Evolutionary conservation across 768 basidiomycete species (phyloP).

Genomic region (Serpula lacrymans): DNA sequence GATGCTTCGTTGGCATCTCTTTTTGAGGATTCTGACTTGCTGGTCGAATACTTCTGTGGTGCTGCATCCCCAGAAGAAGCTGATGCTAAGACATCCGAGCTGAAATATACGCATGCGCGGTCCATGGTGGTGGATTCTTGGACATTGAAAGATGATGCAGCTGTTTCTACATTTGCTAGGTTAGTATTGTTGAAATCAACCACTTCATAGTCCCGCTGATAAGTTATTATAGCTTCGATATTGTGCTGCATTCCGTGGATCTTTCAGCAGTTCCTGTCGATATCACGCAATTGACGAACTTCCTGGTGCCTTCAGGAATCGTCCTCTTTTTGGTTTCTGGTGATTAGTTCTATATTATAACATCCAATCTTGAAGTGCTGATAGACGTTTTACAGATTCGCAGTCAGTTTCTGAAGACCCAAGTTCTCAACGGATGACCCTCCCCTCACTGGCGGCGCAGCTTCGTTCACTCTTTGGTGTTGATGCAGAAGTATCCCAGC

Average conservation of each 20-base stretch:
- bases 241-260: conserved; percentile 18
- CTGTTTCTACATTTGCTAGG: too few species aligned
- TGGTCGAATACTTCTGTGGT: conserved; percentile 14
- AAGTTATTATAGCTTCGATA: conserved; percentile 13
- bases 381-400: too few species aligned
- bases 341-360: too few species aligned
- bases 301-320: conserved; percentile 19
- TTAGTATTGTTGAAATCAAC: not conserved
- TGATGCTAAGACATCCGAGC: conserved; percentile 15
- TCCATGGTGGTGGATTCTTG: conserved; percentile 18
- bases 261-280: conserved; percentile 14
- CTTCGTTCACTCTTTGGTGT: not conserved
- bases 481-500: not conserved
- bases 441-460: not conserved
- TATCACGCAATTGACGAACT: conserved; percentile 18
- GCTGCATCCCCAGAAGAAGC: conserved; percentile 16
- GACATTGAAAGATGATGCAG: too few species aligned
- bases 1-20: conserved; percentile 14
- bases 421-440: too few species aligned
- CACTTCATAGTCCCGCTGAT: not conserved
- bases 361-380: too few species aligned
- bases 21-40: conserved; percentile 11
- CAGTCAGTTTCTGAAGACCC: too few species aligned
- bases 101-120: conserved; percentile 11
- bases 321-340: conserved; percentile 20